Evolutionary conservation across 164 flowering plant genomes (phyloP), one percentile per base, ranked within the genome.

Genomic region (Chloranthus sessilifolius): DNA sequence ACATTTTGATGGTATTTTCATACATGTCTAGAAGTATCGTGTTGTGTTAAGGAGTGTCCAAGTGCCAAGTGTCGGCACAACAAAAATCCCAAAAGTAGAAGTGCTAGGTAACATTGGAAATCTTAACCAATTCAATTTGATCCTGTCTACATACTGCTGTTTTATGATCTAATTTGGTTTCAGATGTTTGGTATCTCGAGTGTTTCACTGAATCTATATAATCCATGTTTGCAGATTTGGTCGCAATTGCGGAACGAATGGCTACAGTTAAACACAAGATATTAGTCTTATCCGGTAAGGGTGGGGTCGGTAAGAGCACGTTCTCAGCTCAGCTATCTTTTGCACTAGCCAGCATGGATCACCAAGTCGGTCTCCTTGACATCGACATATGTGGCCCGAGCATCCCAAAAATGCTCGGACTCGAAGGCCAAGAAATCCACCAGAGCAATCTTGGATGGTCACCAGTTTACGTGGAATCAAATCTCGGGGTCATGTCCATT

Each of bases 241-340:
- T 84, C 52, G 73, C 78, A 39, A 87, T 90, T 56, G 83, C 73
- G 9, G 96, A 90, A 68, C 46, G 98, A 43, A 85, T 90, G 98
- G 89, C 86, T 24, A 75, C 82, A 29, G 98, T 90, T 17, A 90
- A 83, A 70, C 98, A 87, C 68, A 90, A 87, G 73, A 83, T 90
- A 63, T 70, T 90, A 55, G 81, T 90, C 52, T 67, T 90, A 57
- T 90, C 98, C 7, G 98, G 98, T 3, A 91, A 91, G 54, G 98
- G 98, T 35, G 98, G 98, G 22, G 98, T 91, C 48, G 98, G 98
- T 28, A 91, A 91, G 78, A 87, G 96, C 71, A 88, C 98, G 40
- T 81, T 91, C 71, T 85, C 98, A 14, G 89, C 96, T 29, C 96
- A 91, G 40, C 85, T 91, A 4, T 53, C 98, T 17, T 87, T 67